Percentiles rank a stretch among this genome's conserved stretches.
These are phyloP conservation scores for Candida michaelii DNA, from an alignment of 805 yeast species.

Conservation along the genomic window DNA sequence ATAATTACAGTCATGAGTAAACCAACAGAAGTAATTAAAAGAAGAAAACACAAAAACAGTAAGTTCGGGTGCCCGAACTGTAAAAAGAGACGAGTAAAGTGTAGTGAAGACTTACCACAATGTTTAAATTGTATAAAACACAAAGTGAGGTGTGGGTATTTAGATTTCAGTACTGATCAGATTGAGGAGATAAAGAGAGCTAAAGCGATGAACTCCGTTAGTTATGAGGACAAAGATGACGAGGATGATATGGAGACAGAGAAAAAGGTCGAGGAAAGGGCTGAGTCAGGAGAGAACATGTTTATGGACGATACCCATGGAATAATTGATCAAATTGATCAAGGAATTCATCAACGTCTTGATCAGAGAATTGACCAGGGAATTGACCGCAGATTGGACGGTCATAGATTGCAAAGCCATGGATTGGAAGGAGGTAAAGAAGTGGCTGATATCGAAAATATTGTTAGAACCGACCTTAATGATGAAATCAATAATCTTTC, in stretches of 20 bases:
- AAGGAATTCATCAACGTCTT: too few relatives aligned
- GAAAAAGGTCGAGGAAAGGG: neutral
- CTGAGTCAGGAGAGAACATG: neutral
- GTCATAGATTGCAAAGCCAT: neutral
- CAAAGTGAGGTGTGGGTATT: slow-evolving; percentile 39
- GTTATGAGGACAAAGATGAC: neutral
- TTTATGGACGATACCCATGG: too few relatives aligned
- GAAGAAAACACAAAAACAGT: slow-evolving; percentile 35
- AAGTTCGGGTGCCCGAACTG: slow-evolving; percentile 51
- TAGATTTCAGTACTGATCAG: slow-evolving; percentile 33
- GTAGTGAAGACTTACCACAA: slow-evolving; percentile 41
- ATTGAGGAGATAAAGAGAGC: slow-evolving; percentile 25
- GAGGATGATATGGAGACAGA: neutral
- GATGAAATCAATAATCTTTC: slow-evolving; percentile 15
- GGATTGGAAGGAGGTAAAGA: neutral
- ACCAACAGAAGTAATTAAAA: slow-evolving; percentile 11
- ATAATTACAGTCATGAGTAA: neutral
- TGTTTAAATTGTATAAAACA: slow-evolving; percentile 43
- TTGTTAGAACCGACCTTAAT: slow-evolving; percentile 7
- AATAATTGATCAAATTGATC: too few relatives aligned
- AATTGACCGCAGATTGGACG: too few relatives aligned
- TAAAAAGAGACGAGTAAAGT: slow-evolving; percentile 50
- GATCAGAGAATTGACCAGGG: too few relatives aligned
- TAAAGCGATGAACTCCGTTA: slow-evolving; percentile 11
- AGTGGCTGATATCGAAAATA: neutral